Base-by-base conservation (phyloP, 441 rosid genomes). In the Bocquillonia castaneifolia region DNA sequence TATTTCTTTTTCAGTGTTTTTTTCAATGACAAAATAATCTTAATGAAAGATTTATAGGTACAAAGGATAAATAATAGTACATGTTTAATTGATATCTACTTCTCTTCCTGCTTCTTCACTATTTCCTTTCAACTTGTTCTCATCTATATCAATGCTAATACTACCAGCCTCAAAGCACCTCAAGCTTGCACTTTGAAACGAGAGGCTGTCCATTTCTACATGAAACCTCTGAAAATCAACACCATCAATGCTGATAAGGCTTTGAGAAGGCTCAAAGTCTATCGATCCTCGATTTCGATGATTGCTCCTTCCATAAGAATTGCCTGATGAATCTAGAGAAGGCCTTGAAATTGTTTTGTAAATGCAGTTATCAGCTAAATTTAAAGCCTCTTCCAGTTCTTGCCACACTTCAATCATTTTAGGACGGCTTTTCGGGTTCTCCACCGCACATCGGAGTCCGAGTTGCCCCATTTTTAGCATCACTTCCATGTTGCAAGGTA, bases 381-480 rank as follows among this genome's bases (percentile, higher is more conserved):
- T 10, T 10, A 88, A 71, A 2, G 81, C 82, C 40, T 73, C 69
- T 67, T 84, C 85, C 1, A 86, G 78, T 66, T 88, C 84, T 71
- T 79, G 80, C 79, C 80, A 78, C 31, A 88, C 86, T 64, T 69
- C 81, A 54, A 79, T 72, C 87, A 86, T 84, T 10, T 84, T 77
- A 4, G 88, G 89, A 17, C 86, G 82, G 50, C 80, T 67, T 65
- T 77, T 84, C 3, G 89, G 88, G 18, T n/a, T 53, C 64, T 76
- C 72, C 18, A 59, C 85, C 1, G 71, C 84, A 63, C 89, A 84
- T 77, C 77, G 77, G 3, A 83, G 80, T 22, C 80, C 79, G 52
- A 83, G 88, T 72, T 78, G 71, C 28, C 86, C 91, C 87, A 88
- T 80, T 72, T 82, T 84, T 48, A 84, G 77, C 89, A 82, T 86